Evolutionary conservation across 345 rosid genomes (phyloP).

Genomic region (Mallotus nudiflorus): DNA sequence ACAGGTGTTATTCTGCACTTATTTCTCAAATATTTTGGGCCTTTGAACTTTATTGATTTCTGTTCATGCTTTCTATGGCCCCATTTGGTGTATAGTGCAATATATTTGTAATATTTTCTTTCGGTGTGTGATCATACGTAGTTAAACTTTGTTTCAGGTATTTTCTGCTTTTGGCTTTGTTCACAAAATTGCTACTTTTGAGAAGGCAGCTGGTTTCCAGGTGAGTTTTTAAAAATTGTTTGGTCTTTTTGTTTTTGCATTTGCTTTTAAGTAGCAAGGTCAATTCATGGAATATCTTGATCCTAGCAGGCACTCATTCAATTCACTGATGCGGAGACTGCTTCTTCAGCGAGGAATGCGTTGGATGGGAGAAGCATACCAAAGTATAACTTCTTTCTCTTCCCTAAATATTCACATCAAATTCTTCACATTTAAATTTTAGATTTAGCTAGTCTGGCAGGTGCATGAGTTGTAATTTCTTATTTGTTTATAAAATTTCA

Average conservation of each 20-base stretch:
- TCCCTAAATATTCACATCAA: not conserved
- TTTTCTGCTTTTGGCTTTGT: constrained; percentile 99
- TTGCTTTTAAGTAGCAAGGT: constrained; percentile 6
- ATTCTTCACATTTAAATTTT: not conserved
- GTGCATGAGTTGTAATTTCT: not conserved
- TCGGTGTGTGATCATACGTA: constrained; percentile 14
- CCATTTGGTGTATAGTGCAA: constrained; percentile 5
- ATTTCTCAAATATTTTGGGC: constrained; percentile 46
- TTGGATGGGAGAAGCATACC: constrained; percentile 99
- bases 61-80: constrained; percentile 32
- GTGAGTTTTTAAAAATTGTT: constrained; percentile 37
- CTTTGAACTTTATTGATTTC: constrained; percentile 23
- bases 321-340: constrained; percentile 85
- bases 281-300: constrained; percentile 19
- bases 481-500: constrained; percentile 27
- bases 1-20: constrained; percentile 87
- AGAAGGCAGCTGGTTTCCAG: constrained; percentile 98
- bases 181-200: constrained; percentile 95
- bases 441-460: not conserved
- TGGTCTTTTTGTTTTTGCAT: constrained; percentile 15
- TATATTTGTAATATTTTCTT: constrained; percentile 9
- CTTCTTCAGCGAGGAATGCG: constrained; percentile 74
- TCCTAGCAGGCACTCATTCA: constrained; percentile 83
- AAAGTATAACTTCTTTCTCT: constrained; percentile 39
- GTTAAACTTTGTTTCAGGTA: constrained; percentile 56